Conservation (phyloP, 768 basidiomycete species). For the Leccinellum rugosiceps region DNA sequence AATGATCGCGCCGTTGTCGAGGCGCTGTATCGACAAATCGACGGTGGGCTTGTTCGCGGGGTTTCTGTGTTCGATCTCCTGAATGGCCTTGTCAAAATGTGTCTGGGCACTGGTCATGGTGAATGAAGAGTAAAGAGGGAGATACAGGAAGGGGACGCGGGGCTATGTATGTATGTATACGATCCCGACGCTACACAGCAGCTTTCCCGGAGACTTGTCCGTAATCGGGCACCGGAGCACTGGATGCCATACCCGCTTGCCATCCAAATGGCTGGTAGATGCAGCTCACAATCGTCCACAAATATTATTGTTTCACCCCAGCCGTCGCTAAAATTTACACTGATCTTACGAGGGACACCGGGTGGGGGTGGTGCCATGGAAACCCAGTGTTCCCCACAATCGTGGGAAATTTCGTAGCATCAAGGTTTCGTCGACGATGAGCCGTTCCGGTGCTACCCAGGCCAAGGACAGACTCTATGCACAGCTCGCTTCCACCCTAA, state of each 20-base stretch:
- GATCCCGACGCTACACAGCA: conserved; percentile 7
- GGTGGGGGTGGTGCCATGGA: neutral
- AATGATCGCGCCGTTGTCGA: conserved; percentile 26
- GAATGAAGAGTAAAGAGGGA: conserved; percentile 4
- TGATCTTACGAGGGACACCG: neutral
- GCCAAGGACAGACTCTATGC: conserved; percentile 80
- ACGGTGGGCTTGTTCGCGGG: conserved; percentile 10
- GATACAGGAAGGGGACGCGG: conserved; percentile 6
- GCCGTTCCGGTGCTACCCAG: conserved; percentile 55
- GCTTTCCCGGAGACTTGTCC: neutral
- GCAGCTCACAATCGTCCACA: neutral
- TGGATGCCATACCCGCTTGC: neutral
- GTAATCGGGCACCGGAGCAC: neutral
- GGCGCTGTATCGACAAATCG: conserved; percentile 23
- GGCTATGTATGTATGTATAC: neutral
- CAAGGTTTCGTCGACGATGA: conserved; percentile 10
- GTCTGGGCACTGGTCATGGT: conserved; percentile 20
- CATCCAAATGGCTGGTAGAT: neutral
- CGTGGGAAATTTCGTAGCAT: conserved; percentile 12
- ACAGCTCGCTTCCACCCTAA: conserved; percentile 68
- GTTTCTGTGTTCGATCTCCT: conserved; percentile 29
- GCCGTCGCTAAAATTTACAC: neutral
- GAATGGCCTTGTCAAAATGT: conserved; percentile 29
- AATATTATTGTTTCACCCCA: neutral
- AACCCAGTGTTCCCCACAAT: neutral